Evolutionary conservation across 1,284 basidiomycete genomes (phyloP).

Genomic region (Apiotrichum sp.): DNA sequence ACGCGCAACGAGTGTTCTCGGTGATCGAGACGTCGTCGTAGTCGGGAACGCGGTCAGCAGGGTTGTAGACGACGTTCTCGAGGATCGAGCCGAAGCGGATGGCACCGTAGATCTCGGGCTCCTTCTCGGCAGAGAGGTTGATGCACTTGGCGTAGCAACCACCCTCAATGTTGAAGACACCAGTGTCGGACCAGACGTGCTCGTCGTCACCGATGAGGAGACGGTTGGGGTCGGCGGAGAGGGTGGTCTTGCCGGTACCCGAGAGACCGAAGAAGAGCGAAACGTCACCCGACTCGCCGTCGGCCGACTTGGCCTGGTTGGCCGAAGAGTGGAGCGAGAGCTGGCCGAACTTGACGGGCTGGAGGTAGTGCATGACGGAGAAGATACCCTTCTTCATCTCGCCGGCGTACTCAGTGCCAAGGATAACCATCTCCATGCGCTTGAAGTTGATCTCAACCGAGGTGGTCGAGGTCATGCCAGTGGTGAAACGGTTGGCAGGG

Average conservation of each 20-base stretch:
- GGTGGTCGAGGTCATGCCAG: constrained; percentile 98
- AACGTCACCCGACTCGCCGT: constrained; percentile 85
- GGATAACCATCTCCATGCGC: constrained; percentile 99
- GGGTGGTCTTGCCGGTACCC: constrained; percentile 96
- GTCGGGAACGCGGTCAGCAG: constrained; percentile 75
- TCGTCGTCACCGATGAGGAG: constrained; percentile 94
- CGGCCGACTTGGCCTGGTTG: constrained; percentile 56
- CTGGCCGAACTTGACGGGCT: constrained; percentile 97
- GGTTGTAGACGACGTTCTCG: constrained; percentile 98
- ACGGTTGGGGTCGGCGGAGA: constrained; percentile 86
- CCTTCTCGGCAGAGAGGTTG: constrained; percentile 89
- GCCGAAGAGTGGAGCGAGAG: constrained; percentile 98
- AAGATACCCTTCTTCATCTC: constrained; percentile 99
- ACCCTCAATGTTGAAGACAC: constrained; percentile 99
- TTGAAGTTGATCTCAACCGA: constrained; percentile 99
- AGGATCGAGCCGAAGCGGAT: constrained; percentile 94
- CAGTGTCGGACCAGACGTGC: constrained; percentile 95
- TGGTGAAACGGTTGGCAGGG: constrained; percentile 99
- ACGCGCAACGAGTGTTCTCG: constrained; percentile 98
- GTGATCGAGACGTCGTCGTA: constrained; percentile 97
- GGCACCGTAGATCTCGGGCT: constrained; percentile 95
- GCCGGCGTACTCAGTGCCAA: constrained; percentile 98
- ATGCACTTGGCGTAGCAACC: constrained; percentile 99
- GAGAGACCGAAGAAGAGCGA: constrained; percentile 99
- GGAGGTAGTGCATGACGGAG: constrained; percentile 99